A percentile compares a stretch with the other conserved stretches of the same genome.
Evolutionary conservation across 2,329 filamentous ascomycete species (phyloP).

Genomic region (Alternaria sp.): DNA sequence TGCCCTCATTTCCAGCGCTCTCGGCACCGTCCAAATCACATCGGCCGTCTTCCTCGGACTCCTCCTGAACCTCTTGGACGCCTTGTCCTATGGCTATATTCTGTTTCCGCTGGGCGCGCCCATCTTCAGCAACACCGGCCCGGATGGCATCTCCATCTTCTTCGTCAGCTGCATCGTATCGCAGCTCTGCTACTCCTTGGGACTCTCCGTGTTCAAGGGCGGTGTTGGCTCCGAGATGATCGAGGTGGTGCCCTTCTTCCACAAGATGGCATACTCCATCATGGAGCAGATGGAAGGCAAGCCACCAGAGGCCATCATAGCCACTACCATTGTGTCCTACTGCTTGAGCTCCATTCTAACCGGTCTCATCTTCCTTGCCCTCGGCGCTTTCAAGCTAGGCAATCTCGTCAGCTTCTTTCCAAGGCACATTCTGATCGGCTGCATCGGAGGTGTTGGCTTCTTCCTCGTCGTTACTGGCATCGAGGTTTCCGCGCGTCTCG

Average conservation of each 20-base stretch:
- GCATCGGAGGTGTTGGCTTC: conserved; percentile 96
- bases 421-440: conserved; percentile 93
- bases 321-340: conserved; percentile 92
- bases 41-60: conserved; percentile 89
- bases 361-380: conserved; percentile 87
- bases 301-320: conserved; percentile 84
- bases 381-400: conserved; percentile 86
- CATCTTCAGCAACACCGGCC: conserved; percentile 84
- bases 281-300: conserved; percentile 79
- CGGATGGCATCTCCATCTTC: conserved; percentile 97
- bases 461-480: conserved; percentile 92
- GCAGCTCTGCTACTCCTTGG: conserved; percentile 85
- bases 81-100: conserved; percentile 88
- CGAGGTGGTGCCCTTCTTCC: conserved; percentile 97
- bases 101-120: conserved; percentile 89
- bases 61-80: conserved; percentile 91
- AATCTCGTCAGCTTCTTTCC: conserved; percentile 97
- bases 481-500: conserved; percentile 88
- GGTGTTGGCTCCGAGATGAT: conserved; percentile 97
- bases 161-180: conserved; percentile 97
- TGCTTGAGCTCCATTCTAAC: conserved; percentile 90
- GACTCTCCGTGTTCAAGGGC: conserved; percentile 86
- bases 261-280: conserved; percentile 96
- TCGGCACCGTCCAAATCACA: conserved; percentile 74
- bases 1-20: conserved; percentile 68